Percentiles rank a stretch among this genome's conserved stretches.
phyloP scores from a whole-genome alignment of 2,329 filamentous ascomycete genomes.

The Claviceps cyperi region DNA sequence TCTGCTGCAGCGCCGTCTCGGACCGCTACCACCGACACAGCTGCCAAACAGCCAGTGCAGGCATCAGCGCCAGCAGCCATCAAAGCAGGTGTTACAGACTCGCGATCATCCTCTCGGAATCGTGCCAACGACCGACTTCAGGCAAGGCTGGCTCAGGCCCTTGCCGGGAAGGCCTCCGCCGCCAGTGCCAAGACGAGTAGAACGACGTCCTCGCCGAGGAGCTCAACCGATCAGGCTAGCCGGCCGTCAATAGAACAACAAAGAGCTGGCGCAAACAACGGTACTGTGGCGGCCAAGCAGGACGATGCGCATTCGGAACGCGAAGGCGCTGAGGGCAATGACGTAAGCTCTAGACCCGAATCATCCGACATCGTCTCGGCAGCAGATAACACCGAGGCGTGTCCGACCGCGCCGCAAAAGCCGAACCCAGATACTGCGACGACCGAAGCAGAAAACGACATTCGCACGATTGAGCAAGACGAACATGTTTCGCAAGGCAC shows the following conservation, averaged over 20 bases:
- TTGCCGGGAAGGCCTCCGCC: constrained; percentile 50
- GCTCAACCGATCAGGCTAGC: constrained; percentile 20
- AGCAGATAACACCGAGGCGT: background rate
- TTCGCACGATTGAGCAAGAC: background rate
- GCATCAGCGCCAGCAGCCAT: constrained; percentile 16
- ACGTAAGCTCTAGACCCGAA: background rate
- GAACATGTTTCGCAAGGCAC: background rate
- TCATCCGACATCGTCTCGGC: background rate
- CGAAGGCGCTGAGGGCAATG: background rate
- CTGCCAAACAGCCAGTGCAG: constrained; percentile 10
- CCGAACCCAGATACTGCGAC: background rate
- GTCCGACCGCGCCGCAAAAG: background rate
- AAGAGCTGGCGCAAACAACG: constrained; percentile 13
- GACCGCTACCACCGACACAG: background rate
- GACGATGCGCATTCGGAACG: background rate
- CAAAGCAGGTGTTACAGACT: constrained; percentile 23
- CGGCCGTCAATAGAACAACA: constrained; percentile 17
- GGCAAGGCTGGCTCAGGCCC: constrained; percentile 75
- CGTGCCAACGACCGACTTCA: constrained; percentile 70
- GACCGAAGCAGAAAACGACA: background rate
- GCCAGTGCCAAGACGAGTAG: constrained; percentile 27
- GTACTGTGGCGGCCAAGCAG: background rate
- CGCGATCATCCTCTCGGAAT: constrained; percentile 49
- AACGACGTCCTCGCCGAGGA: constrained; percentile 21
- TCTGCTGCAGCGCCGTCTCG: background rate